A percentile compares a stretch with the other conserved stretches of the same genome.
Conservation (phyloP, 805 yeast species). For the Saccharomycopsis javanensis region DNA sequence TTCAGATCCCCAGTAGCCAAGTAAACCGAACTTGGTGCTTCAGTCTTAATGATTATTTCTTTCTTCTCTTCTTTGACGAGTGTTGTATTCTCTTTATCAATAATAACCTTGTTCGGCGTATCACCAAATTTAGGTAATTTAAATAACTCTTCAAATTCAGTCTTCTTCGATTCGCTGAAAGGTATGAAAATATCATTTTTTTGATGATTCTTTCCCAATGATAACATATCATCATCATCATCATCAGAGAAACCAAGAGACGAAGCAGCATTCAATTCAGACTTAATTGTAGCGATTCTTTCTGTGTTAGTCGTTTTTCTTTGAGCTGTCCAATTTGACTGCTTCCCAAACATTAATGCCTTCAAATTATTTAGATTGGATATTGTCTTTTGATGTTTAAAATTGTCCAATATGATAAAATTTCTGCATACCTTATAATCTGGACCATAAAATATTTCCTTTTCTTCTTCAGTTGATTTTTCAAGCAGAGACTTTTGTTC, state of each 20-base stretch:
- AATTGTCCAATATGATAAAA: constrained; percentile 35
- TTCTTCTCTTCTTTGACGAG: constrained; percentile 28
- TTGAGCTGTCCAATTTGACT: constrained; percentile 42
- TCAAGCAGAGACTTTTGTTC: not conserved
- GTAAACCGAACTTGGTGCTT: constrained; percentile 66
- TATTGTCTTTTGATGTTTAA: constrained; percentile 18
- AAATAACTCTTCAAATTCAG: constrained; percentile 33
- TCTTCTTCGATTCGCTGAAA: constrained; percentile 18
- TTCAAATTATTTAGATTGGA: constrained; percentile 22
- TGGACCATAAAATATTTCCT: constrained; percentile 48
- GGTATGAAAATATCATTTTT: constrained; percentile 16
- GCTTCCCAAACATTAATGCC: constrained; percentile 49
- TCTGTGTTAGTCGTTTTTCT: constrained; percentile 44
- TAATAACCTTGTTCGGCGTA: constrained; percentile 25
- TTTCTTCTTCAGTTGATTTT: not conserved
- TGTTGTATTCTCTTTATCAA: not conserved
- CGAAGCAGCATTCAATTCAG: constrained; percentile 18
- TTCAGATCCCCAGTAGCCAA: constrained; percentile 48
- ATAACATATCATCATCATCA: not conserved
- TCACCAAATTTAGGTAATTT: constrained; percentile 51
- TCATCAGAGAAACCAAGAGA: not conserved
- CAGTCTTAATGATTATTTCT: constrained; percentile 47
- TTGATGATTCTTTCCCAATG: not conserved
- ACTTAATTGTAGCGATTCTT: constrained; percentile 36
- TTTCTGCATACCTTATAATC: constrained; percentile 49